phyloP scores from a whole-genome alignment of 2,329 filamentous ascomycete species.

The Botrytis paeoniae region DNA sequence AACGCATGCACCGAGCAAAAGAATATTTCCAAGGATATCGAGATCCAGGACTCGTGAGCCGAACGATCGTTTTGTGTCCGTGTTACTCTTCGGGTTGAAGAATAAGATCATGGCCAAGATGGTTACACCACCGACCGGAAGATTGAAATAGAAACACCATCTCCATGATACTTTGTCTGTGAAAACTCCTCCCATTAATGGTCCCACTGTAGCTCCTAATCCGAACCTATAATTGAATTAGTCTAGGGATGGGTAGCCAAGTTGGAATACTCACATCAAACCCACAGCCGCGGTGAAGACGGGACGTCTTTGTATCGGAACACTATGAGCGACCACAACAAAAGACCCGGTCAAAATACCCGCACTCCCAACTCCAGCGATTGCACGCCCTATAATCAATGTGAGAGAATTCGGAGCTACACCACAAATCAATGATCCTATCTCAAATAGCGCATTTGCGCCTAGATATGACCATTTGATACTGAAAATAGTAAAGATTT shows the following conservation, averaged over 20 bases:
- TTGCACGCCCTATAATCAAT: conserved; percentile 58
- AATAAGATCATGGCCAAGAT: conserved; percentile 4
- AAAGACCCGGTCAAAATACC: conserved; percentile 41
- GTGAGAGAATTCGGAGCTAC: conserved; percentile 57
- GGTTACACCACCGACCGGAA: conserved; percentile 43
- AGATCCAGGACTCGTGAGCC: conserved; percentile 38
- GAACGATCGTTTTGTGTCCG: not conserved
- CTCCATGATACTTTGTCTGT: conserved; percentile 11
- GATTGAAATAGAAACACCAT: conserved; percentile 53
- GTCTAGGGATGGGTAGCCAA: not conserved
- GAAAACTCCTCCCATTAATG: conserved; percentile 39
- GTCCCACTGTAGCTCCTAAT: conserved; percentile 54
- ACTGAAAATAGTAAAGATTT: conserved; percentile 11
- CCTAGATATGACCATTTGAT: conserved; percentile 7
- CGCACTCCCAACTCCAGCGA: conserved; percentile 63
- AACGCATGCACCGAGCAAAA: conserved; percentile 43
- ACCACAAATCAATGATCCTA: conserved; percentile 52
- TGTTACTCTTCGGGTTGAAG: not conserved
- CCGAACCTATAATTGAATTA: conserved; percentile 46
- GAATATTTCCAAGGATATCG: conserved; percentile 44
- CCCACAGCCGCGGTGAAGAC: conserved; percentile 61
- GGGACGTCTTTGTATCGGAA: conserved; percentile 54
- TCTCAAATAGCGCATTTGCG: conserved; percentile 15
- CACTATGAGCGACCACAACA: conserved; percentile 55
- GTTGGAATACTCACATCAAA: conserved; percentile 43